Base-by-base conservation (phyloP, 352 stramenopile species). In the Peronospora destructor region DNA sequence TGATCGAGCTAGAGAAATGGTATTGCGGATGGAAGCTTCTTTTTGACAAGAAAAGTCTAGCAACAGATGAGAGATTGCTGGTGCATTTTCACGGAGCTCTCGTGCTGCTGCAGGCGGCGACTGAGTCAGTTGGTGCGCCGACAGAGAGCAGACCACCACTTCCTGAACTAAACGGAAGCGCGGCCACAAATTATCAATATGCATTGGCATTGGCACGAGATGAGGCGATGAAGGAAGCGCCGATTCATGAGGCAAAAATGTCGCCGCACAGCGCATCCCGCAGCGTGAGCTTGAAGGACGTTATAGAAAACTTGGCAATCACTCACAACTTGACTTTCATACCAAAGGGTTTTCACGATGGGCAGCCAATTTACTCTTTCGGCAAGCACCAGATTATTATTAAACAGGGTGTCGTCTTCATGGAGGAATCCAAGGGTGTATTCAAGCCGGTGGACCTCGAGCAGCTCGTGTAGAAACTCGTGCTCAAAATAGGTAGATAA, bases 11-110 rank as follows among this genome's bases (percentile, higher is more conserved):
- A 1, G 67, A 83, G 25, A 78, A 61, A 41, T 95, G 86, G 86
- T 94, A 94, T 56, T 60, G 64, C 16, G 84, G 86, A 3, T 95
- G 86, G 86, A 92, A 91, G 33, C 34, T 66, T 4, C 73, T 92
- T 41, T 94, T 95, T 30, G 63, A 74, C 6, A 85, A 79, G 49
- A 67, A 78, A 10, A 28, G 69, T 14, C 47, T 94, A 36, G 66
- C 75, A 8, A 64, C 53, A 11, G 53, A 93, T 16, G 64, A 71
- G 2, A 70, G 81, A n/a, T 56, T 94, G 14, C 7, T 84, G n/a
- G 54, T 87, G 4, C 74, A 91, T 50, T 92, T 94, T 25, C 75
- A 93, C 11, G 71, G 73, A 16, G 82, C 77, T 6, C 60, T 94
- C 13, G 56, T 85, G 35, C 54, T 95, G 25, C 49, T 95, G 33